A percentile compares a stretch with the other conserved stretches of the same genome.
These are phyloP conservation scores for Lentinula sp. DNA, from an alignment of 768 basidiomycete genomes.

Conservation along the genomic window DNA sequence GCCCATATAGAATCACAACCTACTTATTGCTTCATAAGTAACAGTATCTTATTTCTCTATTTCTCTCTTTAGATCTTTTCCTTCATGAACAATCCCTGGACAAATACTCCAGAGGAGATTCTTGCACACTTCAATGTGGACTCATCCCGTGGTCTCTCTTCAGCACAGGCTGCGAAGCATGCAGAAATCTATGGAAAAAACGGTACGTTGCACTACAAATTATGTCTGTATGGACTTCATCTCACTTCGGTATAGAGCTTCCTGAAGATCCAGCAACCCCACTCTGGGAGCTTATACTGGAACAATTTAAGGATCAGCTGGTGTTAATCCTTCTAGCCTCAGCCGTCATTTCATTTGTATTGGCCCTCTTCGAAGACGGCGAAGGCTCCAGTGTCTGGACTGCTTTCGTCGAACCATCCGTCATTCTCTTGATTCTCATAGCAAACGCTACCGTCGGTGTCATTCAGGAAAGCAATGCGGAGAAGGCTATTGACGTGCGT, in stretches of 20 bases:
- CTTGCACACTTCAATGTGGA: slow-evolving; percentile 72
- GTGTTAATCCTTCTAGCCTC: slow-evolving; percentile 95
- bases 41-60: slow-evolving; percentile 12
- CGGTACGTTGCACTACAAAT: slow-evolving; percentile 37
- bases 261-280: slow-evolving; percentile 91
- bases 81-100: slow-evolving; percentile 75
- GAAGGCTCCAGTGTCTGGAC: slow-evolving; percentile 61
- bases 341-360: slow-evolving; percentile 87
- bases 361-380: slow-evolving; percentile 82
- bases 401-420: slow-evolving; percentile 92
- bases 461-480: slow-evolving; percentile 93
- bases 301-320: slow-evolving; percentile 98
- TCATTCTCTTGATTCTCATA: slow-evolving; percentile 92
- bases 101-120: slow-evolving; percentile 58
- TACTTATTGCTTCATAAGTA: not conserved
- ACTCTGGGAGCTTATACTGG: slow-evolving; percentile 91
- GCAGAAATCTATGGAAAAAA: slow-evolving; percentile 82
- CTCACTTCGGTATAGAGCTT: slow-evolving; percentile 49
- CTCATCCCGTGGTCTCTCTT: slow-evolving; percentile 52
- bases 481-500: slow-evolving; percentile 94
- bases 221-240: slow-evolving; percentile 1
- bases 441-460: slow-evolving; percentile 98
- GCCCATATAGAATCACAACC: not conserved
- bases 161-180: slow-evolving; percentile 65
- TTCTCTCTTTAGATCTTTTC: slow-evolving; percentile 14